Evolutionary conservation across 441 rosid species (phyloP).

Genomic region (Aleurites moluccanus): DNA sequence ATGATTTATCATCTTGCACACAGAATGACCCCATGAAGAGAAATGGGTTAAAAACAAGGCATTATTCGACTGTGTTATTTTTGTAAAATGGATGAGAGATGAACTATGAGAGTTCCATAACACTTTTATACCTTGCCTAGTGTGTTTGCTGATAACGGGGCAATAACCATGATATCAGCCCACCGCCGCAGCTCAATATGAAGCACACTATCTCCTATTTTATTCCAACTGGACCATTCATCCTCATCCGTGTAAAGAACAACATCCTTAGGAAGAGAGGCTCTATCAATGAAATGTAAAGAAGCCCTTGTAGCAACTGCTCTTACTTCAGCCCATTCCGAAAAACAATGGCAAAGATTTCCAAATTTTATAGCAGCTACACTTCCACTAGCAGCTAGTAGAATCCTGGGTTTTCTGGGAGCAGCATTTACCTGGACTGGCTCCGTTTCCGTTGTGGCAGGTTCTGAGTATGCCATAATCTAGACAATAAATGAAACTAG

Average conservation of each 20-base stretch:
- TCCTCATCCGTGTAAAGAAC: slow-evolving; percentile 68
- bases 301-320: slow-evolving; percentile 75
- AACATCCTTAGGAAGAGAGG: slow-evolving; percentile 64
- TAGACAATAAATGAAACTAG: slow-evolving; percentile 8
- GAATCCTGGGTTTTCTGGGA: slow-evolving; percentile 56
- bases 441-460: slow-evolving; percentile 33
- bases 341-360: slow-evolving; percentile 71
- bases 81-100: neutral
- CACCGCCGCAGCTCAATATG: slow-evolving; percentile 81
- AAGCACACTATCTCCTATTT: slow-evolving; percentile 73
- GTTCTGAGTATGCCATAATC: slow-evolving; percentile 41
- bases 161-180: slow-evolving; percentile 89
- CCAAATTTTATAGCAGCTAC: slow-evolving; percentile 90
- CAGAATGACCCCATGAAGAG: too few species aligned
- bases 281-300: slow-evolving; percentile 66
- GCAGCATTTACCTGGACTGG: slow-evolving; percentile 26
- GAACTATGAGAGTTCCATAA: neutral
- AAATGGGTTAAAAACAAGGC: neutral
- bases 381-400: slow-evolving; percentile 86
- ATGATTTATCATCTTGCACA: neutral
- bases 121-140: slow-evolving; percentile 64
- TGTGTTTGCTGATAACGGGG: slow-evolving; percentile 84
- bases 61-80: neutral
- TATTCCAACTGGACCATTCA: slow-evolving; percentile 78
- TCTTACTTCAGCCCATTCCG: slow-evolving; percentile 82